Evolutionary conservation across 2,329 filamentous ascomycete species (phyloP), one percentile per base, ranked within the genome.

Genomic region (Cladobotryum mycophilum): DNA sequence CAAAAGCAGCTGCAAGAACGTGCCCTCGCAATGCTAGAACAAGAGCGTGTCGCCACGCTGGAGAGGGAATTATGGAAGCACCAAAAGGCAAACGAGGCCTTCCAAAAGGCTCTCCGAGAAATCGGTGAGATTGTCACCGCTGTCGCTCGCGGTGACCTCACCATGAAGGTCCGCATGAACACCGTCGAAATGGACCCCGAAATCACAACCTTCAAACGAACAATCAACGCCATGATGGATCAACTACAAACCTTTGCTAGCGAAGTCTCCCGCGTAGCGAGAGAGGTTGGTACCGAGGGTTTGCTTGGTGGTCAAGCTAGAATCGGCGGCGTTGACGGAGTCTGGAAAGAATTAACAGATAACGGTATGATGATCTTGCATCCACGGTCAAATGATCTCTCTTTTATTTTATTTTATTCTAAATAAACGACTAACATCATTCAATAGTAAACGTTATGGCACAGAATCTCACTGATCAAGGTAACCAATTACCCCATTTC

Each of bases 151-250:
- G 92, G 92, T 70, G 92, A 97, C 66, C 77, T 97, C 54, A 96
- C 90, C 68, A 96, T 96, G 77, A 95, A 96, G 72, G 92, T 96
- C 56, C 83, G 92, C 63, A 95, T 97, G 68, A 93, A 96, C 66
- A 88, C 88, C 4, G 86, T 95, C 58, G 92, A 97, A 73, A 93
- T 96, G 86, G 92, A 97, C 76, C 90, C 91, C 25, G 92, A 97
- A 76, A 97, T 97, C 64, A 93, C 90, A 25, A 91, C 89, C 9
- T 97, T 97, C 76, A 97, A 97, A 73, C 85, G 89, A 62, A 96
- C 92, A 55, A 97, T 97, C 74, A 97, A 97, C 68, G 95, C 88
- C 59, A 97, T 97, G 92, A 95, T 97, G 82, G 92, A 97, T 66
- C 92, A 96, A 70, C 79, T 97, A 53, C 91, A 96, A 67, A 88